Evolutionary conservation across 2,329 filamentous ascomycete species (phyloP), one percentile per base, ranked within the genome.

Genomic region (Pyrenophora graminea): DNA sequence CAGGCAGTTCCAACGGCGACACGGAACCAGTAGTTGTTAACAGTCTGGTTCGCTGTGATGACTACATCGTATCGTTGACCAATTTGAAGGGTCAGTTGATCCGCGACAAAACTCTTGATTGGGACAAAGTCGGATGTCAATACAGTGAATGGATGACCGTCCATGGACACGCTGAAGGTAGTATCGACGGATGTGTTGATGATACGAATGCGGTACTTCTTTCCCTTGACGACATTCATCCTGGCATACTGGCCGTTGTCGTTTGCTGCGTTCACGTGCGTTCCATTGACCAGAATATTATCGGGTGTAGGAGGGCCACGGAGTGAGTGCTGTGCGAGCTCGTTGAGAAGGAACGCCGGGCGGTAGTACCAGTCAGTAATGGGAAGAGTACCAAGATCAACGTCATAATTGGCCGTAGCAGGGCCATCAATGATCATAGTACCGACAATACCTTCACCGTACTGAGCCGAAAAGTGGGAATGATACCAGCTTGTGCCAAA

Each of bases 321-420:
- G 8, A 33, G 63, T 59, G 59, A 75, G 53, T 62, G 70, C 59
- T 57, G 65, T 5, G 61, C 68, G 31, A 55, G 68, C 56, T 61
- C 70, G 40, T 61, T 64, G 54, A 63, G 64, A 53, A 45, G 68
- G 61, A 69, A 66, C 33, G 51, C 70, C 54, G 58, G 67, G 51
- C 62, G 53, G 39, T 71, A 82, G 65, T 85, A 85, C 85, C 85
- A 89, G 62, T 90, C 87, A 13, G 78, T 80, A 5, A 88, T 64
- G 21, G 85, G 76, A 1, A 88, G 59, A 9, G 78, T 71, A 3
- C 86, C 86, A 0, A 87, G 74, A 61, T 89, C 86, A 41, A 81
- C 76, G 53, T 89, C 85, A 19, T 77, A 79, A 48, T 77, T 74
- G 15, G 67, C 68, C 13, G 69, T 71, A 13, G 75, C 71, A 13